Evolutionary conservation across 2,329 filamentous ascomycete species (phyloP).

Genomic region (Exophiala aquamarina): DNA sequence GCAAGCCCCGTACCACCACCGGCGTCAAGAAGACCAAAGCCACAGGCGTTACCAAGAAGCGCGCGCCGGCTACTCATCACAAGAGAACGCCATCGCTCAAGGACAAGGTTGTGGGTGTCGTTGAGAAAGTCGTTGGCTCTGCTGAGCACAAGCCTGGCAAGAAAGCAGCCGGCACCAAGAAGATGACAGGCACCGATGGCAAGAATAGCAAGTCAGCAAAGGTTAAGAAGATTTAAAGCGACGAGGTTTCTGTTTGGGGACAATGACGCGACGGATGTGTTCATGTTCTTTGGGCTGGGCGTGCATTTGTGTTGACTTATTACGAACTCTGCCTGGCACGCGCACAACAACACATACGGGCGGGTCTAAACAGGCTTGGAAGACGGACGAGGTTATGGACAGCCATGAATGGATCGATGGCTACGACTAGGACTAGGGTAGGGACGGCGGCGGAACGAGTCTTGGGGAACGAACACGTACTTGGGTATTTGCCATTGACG

Average conservation of each 20-base stretch:
- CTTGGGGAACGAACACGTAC: no score
- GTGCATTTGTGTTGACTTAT: no score
- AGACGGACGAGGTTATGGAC: no score
- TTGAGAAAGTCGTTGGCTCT: conserved; percentile 28
- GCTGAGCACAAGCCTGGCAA: conserved; percentile 38
- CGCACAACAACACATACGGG: no score
- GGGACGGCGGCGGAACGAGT: no score
- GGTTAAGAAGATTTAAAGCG: background rate
- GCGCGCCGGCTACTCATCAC: conserved; percentile 19
- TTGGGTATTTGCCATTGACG: no score
- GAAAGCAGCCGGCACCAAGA: conserved; percentile 41
- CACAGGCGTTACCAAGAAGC: conserved; percentile 23
- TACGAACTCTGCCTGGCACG: no score
- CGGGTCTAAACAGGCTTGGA: no score
- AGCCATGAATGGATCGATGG: no score
- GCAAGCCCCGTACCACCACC: conserved; percentile 25
- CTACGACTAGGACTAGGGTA: no score
- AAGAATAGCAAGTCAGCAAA: conserved; percentile 22
- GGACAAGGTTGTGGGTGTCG: conserved; percentile 34
- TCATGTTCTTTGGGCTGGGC: no score
- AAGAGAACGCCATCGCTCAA: conserved; percentile 32
- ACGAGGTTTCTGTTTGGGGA: background rate
- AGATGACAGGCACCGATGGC: conserved; percentile 36
- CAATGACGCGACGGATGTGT: no score
- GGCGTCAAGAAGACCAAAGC: conserved; percentile 21